A percentile compares a stretch with the other conserved stretches of the same genome.
Evolutionary conservation across 805 yeast genomes (phyloP).

Genomic region (Pichia insulana): DNA sequence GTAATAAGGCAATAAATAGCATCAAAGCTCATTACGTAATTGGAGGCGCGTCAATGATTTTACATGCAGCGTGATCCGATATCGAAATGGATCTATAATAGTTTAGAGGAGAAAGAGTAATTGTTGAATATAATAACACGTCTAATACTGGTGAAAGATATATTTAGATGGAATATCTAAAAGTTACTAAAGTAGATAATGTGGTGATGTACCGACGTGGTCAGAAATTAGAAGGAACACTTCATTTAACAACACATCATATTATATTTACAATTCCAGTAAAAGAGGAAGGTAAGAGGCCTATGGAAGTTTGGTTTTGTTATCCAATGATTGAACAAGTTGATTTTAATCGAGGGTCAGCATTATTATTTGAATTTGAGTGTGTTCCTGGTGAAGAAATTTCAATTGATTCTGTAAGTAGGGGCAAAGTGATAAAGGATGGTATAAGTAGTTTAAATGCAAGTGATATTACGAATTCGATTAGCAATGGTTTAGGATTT

Average conservation of each 20-base stretch:
- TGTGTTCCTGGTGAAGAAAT: too few species aligned
- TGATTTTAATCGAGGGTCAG: constrained; percentile 47
- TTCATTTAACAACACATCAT: constrained; percentile 71
- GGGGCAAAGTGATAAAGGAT: neutral
- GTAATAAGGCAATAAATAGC: too few species aligned
- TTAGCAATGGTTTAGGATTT: constrained; percentile 8
- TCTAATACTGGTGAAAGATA: too few species aligned
- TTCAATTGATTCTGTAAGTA: too few species aligned
- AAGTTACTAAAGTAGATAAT: constrained; percentile 39
- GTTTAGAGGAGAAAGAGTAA: too few species aligned
- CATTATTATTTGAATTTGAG: constrained; percentile 21
- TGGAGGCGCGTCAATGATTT: too few species aligned
- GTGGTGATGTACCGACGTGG: constrained; percentile 53
- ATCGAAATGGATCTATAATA: too few species aligned
- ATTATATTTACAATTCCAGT: constrained; percentile 45
- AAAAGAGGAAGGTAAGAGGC: constrained; percentile 13
- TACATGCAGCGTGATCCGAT: too few species aligned
- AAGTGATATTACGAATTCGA: constrained; percentile 16
- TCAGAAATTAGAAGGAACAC: constrained; percentile 41
- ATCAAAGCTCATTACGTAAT: too few species aligned
- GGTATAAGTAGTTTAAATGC: constrained; percentile 4
- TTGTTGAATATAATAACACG: too few species aligned
- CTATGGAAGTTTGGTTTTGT: constrained; percentile 80
- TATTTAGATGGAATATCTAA: constrained; percentile 57
- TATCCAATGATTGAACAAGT: constrained; percentile 73